Evolutionary conservation across 176 grass and related monocot genomes (phyloP).

Genomic region (Calamus simplicifolius): DNA sequence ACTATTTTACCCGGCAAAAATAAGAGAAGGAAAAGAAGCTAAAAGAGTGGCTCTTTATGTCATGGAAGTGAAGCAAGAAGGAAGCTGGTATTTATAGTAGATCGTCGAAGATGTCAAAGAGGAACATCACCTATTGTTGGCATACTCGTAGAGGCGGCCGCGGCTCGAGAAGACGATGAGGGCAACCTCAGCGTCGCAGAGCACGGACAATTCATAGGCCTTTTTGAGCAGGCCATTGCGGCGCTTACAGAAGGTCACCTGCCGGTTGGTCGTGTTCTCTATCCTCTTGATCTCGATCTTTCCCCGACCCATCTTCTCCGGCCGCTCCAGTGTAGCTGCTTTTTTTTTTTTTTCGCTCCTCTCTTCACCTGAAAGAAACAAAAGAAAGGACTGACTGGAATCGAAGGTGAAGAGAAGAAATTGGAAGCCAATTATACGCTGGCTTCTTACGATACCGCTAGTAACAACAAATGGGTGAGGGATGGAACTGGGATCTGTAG

Average conservation of each 20-base stretch:
- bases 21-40: too few species aligned
- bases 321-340: constrained; percentile 1
- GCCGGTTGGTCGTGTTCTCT: constrained; percentile 70
- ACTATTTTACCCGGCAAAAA: too few species aligned
- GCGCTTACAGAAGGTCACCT: constrained; percentile 86
- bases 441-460: too few species aligned
- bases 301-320: constrained; percentile 35
- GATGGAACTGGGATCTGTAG: neutral
- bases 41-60: too few species aligned
- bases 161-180: constrained; percentile 84
- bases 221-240: constrained; percentile 73
- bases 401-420: too few species aligned
- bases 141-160: constrained; percentile 92
- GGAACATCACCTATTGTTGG: constrained; percentile 63
- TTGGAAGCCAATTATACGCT: too few species aligned
- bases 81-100: too few species aligned
- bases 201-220: constrained; percentile 66
- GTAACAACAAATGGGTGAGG: neutral
- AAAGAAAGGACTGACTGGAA: too few species aligned
- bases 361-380: neutral
- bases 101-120: too few species aligned
- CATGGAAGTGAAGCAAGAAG: too few species aligned
- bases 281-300: constrained; percentile 79
- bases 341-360: neutral
- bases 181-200: constrained; percentile 60